Evolutionary conservation across 257 asterid genomes (phyloP).

Genomic region (Penstemon barbatus): DNA sequence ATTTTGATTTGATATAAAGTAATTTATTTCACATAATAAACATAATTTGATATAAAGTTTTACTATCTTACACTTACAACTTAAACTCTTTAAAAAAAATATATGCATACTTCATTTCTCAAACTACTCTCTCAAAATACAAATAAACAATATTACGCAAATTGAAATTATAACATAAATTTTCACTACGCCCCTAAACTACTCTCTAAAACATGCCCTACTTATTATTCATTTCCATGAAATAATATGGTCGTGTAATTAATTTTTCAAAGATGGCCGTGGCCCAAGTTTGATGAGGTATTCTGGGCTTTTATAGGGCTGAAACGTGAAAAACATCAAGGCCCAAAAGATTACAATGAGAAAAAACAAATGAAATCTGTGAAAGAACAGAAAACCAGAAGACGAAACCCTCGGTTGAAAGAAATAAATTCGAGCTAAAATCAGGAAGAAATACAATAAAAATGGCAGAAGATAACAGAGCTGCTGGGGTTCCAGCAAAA

Average conservation of each 20-base stretch:
- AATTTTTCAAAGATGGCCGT: neutral
- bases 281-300: neutral
- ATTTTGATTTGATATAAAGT: no score
- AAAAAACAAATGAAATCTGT: neutral
- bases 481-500: constrained; percentile 41
- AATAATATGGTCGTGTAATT: neutral
- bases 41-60: no score
- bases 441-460: neutral
- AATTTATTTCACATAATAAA: no score
- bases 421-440: constrained; percentile 13
- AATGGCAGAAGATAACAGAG: constrained; percentile 59
- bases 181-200: no score
- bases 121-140: no score
- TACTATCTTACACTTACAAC: no score
- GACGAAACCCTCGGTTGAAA: constrained; percentile 41
- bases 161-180: no score
- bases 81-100: no score
- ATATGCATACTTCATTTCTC: no score
- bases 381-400: constrained; percentile 19
- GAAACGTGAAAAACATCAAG: neutral
- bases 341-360: constrained; percentile 17
- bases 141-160: no score
- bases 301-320: neutral
- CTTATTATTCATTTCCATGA: no score
- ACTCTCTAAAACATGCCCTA: no score